Evolutionary conservation across 2,329 filamentous ascomycete genomes (phyloP).

Genomic region (Anthostomella pinea): DNA sequence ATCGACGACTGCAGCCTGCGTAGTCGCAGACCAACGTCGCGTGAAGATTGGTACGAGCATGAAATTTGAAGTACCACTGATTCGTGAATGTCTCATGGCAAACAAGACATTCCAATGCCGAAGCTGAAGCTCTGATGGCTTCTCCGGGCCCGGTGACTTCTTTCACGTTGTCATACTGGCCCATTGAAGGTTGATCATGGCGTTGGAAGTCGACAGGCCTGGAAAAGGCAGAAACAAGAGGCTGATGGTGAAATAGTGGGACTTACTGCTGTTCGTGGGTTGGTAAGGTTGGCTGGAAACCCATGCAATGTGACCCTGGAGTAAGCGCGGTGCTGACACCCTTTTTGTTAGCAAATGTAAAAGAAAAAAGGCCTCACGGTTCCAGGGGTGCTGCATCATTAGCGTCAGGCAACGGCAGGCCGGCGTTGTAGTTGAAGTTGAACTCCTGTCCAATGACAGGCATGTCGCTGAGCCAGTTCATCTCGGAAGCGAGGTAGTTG

Average conservation of each 20-base stretch:
- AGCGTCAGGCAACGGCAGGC: constrained; percentile 12
- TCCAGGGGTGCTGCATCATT: constrained; percentile 16
- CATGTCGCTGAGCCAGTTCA: not conserved
- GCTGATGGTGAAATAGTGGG: no score
- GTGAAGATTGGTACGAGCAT: not conserved
- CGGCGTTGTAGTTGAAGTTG: constrained; percentile 4
- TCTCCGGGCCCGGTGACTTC: no score
- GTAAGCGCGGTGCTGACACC: constrained; percentile 16
- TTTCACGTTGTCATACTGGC: no score
- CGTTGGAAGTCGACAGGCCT: no score
- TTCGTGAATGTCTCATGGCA: not conserved
- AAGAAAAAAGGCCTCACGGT: constrained; percentile 32
- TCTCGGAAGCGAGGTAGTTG: not conserved
- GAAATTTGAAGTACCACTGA: fast-evolving
- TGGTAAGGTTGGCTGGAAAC: constrained; percentile 1
- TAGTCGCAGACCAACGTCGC: not conserved
- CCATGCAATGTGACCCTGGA: not conserved
- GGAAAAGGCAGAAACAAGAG: no score
- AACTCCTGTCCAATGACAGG: not conserved
- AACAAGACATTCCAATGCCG: not conserved
- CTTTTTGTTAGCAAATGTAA: constrained; percentile 32
- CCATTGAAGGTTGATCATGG: no score
- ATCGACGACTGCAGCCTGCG: not conserved
- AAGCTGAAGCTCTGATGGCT: not conserved
- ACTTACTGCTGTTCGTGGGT: no score